phyloP scores from a whole-genome alignment of 192 early-diverging fungal species.

The Coemansia reversa region DNA sequence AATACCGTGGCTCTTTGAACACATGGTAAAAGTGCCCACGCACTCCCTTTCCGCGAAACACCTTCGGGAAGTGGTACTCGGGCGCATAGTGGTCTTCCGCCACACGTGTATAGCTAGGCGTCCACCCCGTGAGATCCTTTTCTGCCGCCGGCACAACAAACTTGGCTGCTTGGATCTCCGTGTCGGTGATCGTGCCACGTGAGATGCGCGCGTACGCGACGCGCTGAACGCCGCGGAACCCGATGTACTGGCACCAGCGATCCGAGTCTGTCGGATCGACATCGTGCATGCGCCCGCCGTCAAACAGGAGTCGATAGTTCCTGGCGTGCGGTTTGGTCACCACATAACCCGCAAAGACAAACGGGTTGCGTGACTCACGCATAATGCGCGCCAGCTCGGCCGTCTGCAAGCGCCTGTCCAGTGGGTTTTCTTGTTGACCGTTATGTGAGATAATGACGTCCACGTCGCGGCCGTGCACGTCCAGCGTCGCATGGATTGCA shows the following conservation, averaged over 20 bases:
- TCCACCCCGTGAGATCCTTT: constrained; percentile 39
- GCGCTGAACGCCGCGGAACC: constrained; percentile 72
- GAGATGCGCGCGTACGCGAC: constrained; percentile 73
- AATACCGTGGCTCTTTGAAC: constrained; percentile 76
- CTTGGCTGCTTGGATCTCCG: constrained; percentile 80
- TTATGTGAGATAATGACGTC: constrained; percentile 84
- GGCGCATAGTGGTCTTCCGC: constrained; percentile 56
- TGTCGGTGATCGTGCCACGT: constrained; percentile 79
- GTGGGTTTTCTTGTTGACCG: constrained; percentile 75
- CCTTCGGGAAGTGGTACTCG: constrained; percentile 62
- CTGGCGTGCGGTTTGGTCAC: constrained; percentile 68
- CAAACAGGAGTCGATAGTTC: constrained; percentile 64
- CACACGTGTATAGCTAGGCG: constrained; percentile 61
- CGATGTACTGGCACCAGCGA: constrained; percentile 85
- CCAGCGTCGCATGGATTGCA: constrained; percentile 82
- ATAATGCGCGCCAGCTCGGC: constrained; percentile 76
- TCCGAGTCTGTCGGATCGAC: constrained; percentile 73
- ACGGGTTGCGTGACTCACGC: constrained; percentile 69
- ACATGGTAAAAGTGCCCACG: constrained; percentile 78
- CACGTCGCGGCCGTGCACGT: constrained; percentile 74
- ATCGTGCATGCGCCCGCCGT: constrained; percentile 69
- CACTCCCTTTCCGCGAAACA: constrained; percentile 68
- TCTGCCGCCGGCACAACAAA: constrained; percentile 58
- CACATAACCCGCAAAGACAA: constrained; percentile 80
- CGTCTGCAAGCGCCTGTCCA: constrained; percentile 75